These are phyloP conservation scores for Trapa bicornis DNA, from an alignment of 345 rosid species.

Conservation along the genomic window DNA sequence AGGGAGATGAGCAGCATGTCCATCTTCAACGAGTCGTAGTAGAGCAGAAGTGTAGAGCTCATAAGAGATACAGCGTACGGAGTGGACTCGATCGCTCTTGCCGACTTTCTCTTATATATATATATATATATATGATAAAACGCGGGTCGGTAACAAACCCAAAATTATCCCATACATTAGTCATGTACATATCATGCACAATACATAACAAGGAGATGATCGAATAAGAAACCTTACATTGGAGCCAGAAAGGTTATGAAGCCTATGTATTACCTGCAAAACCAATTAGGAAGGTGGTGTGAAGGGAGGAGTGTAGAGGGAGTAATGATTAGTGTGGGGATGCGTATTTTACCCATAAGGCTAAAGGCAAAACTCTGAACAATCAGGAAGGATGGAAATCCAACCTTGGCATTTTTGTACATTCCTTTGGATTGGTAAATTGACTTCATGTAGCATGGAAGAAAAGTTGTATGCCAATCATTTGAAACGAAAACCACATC, in stretches of 20 bases:
- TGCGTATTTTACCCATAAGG: conserved; percentile 37
- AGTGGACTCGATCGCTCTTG: conserved; percentile 58
- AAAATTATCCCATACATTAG: not conserved
- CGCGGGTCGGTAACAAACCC: conserved; percentile 31
- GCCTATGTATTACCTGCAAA: conserved; percentile 59
- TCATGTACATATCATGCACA: not conserved
- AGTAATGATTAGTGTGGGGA: not conserved
- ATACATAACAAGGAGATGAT: not conserved
- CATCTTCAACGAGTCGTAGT: conserved; percentile 42
- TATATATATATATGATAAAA: conserved; percentile 26
- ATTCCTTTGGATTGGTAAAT: conserved; percentile 59
- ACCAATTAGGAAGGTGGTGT: not conserved
- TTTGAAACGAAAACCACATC: conserved; percentile 73
- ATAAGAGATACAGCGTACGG: conserved; percentile 56
- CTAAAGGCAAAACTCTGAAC: conserved; percentile 62
- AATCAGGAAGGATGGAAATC: not conserved
- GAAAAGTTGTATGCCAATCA: conserved; percentile 91
- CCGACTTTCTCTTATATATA: conserved; percentile 41
- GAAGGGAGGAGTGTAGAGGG: not conserved
- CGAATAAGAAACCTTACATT: conserved; percentile 23
- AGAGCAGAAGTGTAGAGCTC: conserved; percentile 75
- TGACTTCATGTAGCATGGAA: conserved; percentile 73
- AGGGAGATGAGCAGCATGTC: conserved; percentile 45
- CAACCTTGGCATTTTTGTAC: conserved; percentile 69
- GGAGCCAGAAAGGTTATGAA: conserved; percentile 60